Evolutionary conservation across 179 eudicot genomes (phyloP).

Genomic region (Drosera spatulata): DNA sequence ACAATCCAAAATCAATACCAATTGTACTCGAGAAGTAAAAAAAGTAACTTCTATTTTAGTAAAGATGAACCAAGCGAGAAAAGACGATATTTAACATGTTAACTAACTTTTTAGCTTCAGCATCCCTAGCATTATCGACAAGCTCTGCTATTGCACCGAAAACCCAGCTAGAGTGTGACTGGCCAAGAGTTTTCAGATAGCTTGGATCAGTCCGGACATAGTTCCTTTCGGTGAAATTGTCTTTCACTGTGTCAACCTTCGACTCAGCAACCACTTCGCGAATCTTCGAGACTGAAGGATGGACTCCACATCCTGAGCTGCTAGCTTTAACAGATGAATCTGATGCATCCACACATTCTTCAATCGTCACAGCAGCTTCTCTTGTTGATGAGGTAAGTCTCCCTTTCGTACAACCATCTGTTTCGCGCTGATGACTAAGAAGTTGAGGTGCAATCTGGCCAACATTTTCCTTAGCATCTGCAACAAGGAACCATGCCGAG

Average conservation of each 20-base stretch:
- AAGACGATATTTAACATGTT: slow-evolving; percentile 1
- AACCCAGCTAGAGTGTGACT: slow-evolving; percentile 71
- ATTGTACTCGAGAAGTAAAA: neutral
- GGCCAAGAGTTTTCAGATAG: slow-evolving; percentile 68
- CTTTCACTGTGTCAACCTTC: slow-evolving; percentile 6
- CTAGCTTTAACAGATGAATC: slow-evolving; percentile 15
- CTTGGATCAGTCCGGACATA: slow-evolving; percentile 50
- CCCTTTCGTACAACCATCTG: neutral
- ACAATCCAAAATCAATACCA: neutral
- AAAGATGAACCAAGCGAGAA: neutral
- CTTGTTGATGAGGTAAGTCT: neutral
- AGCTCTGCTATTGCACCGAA: slow-evolving; percentile 89
- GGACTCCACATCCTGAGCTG: slow-evolving; percentile 13
- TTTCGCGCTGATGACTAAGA: too few relatives aligned
- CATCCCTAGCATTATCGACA: slow-evolving; percentile 79
- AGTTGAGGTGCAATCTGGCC: too few relatives aligned
- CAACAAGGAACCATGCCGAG: too few relatives aligned
- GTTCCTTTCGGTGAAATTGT: slow-evolving; percentile 23
- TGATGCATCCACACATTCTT: slow-evolving; percentile 8
- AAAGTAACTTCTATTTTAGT: neutral
- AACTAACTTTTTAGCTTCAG: slow-evolving; percentile 48
- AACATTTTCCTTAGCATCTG: too few relatives aligned
- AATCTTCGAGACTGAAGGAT: slow-evolving; percentile 16
- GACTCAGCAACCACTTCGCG: slow-evolving; percentile 14
- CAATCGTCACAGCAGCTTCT: neutral